Conservation (phyloP, 345 rosid genomes). For the Salix udensis region DNA sequence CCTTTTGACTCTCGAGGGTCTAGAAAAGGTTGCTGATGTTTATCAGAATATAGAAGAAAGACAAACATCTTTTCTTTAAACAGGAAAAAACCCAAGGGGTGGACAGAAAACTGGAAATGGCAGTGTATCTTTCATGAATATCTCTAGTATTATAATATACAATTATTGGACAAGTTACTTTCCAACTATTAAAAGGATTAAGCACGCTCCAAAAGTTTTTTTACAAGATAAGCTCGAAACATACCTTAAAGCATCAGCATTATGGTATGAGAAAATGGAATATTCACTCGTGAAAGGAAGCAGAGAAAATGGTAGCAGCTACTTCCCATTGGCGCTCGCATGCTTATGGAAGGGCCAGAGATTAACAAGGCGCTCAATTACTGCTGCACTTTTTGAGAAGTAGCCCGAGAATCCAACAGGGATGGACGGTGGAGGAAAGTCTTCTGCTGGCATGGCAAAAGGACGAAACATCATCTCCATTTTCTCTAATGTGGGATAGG, state of each 20-base stretch:
- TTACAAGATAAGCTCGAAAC: background rate
- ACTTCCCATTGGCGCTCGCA: slow-evolving; percentile 19
- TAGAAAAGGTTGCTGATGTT: no score
- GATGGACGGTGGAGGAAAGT: slow-evolving; percentile 83
- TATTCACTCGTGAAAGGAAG: background rate
- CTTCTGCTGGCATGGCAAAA: slow-evolving; percentile 98
- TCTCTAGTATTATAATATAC: background rate
- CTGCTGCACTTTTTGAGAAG: slow-evolving; percentile 89
- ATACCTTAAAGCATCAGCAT: background rate
- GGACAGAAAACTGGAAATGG: background rate
- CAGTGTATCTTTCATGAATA: background rate
- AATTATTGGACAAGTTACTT: background rate
- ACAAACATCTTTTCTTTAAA: no score
- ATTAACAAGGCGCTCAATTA: slow-evolving; percentile 48
- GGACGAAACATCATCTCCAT: slow-evolving; percentile 92
- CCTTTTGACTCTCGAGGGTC: no score
- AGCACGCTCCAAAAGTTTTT: slow-evolving; percentile 9
- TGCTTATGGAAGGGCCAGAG: slow-evolving; percentile 35
- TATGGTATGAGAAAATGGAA: background rate
- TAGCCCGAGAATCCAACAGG: slow-evolving; percentile 97
- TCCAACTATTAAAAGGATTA: background rate
- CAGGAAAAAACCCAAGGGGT: background rate
- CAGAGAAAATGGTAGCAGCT: background rate
- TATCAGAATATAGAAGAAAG: no score
- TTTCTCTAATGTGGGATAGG: slow-evolving; percentile 79